A percentile compares a stretch with the other conserved stretches of the same genome.
These are phyloP conservation scores for Gymnopilus junonius DNA, from an alignment of 768 basidiomycete species.

Conservation along the genomic window DNA sequence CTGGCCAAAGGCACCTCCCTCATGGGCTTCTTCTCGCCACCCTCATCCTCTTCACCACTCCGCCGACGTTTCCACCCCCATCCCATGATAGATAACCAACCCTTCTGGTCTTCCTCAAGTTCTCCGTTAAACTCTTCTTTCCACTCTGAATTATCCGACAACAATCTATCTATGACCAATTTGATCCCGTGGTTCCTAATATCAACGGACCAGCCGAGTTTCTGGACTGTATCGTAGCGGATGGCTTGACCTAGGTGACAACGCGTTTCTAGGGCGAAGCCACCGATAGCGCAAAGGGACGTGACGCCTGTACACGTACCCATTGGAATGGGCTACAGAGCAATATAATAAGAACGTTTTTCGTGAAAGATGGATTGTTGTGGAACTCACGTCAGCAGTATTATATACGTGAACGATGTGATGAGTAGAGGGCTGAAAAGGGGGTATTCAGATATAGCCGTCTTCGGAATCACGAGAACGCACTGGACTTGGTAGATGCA, in stretches of 20 bases:
- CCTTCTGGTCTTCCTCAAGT: slow-evolving; percentile 8
- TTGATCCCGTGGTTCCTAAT: slow-evolving; percentile 72
- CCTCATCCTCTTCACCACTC: slow-evolving; percentile 11
- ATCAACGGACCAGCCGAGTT: slow-evolving; percentile 80
- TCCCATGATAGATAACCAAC: slow-evolving; percentile 7
- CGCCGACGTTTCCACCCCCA: slow-evolving; percentile 28
- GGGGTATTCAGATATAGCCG: neutral
- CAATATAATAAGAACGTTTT: slow-evolving; percentile 1
- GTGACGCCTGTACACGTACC: slow-evolving; percentile 78
- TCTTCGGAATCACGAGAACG: slow-evolving; percentile 24
- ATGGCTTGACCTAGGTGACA: slow-evolving; percentile 89
- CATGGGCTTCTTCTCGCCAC: slow-evolving; percentile 14
- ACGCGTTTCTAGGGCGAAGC: slow-evolving; percentile 86
- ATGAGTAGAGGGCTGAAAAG: slow-evolving; percentile 61
- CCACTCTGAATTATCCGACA: slow-evolving; percentile 28
- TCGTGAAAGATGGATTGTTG: neutral
- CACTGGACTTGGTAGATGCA: slow-evolving; percentile 90
- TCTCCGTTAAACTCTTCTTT: slow-evolving; percentile 26
- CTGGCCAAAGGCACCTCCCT: slow-evolving; percentile 27
- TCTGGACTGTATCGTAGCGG: slow-evolving; percentile 84
- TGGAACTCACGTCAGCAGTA: slow-evolving; percentile 71
- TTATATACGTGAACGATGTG: slow-evolving; percentile 91
- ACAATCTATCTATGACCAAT: slow-evolving; percentile 60
- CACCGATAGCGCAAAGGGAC: slow-evolving; percentile 54
- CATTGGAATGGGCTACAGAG: slow-evolving; percentile 79